Conservation (phyloP, 2,329 filamentous ascomycete species). For the Aspergillus bombycis region DNA sequence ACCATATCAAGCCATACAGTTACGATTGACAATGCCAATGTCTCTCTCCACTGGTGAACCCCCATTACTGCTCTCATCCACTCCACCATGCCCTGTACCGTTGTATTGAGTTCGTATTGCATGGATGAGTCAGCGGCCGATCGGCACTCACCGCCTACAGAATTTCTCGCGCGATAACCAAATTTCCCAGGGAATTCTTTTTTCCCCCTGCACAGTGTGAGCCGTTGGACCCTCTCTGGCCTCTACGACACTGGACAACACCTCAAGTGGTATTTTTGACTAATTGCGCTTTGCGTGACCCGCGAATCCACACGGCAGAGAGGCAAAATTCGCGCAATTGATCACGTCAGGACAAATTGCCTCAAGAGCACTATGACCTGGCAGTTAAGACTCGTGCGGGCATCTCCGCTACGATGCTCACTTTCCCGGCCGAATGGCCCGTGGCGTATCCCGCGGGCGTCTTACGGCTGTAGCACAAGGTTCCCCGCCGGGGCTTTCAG, state of each 20-base stretch:
- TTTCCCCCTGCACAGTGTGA: neutral
- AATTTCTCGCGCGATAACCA: neutral
- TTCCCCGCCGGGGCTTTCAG: constrained; percentile 17
- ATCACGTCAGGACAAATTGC: neutral
- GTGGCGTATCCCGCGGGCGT: constrained; percentile 20
- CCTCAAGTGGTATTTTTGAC: neutral
- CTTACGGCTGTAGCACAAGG: constrained; percentile 12
- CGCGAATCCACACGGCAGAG: constrained; percentile 17
- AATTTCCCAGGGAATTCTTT: neutral
- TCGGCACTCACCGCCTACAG: constrained; percentile 2
- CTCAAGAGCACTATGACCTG: constrained; percentile 28
- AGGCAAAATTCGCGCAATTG: constrained; percentile 15
- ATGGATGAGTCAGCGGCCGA: neutral
- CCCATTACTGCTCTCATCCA: neutral
- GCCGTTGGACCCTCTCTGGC: neutral
- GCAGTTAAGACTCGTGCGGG: constrained; percentile 37
- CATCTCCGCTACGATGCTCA: constrained; percentile 32
- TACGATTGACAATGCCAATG: constrained; percentile 2
- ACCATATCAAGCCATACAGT: neutral
- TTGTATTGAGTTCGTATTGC: neutral
- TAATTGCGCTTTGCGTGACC: neutral
- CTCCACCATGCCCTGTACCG: neutral
- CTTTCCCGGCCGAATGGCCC: constrained; percentile 34
- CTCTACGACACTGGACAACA: neutral
- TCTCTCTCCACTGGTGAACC: neutral